These are phyloP conservation scores for Teratosphaeria nubilosa DNA, from an alignment of 2,329 filamentous ascomycete genomes.

Conservation along the genomic window DNA sequence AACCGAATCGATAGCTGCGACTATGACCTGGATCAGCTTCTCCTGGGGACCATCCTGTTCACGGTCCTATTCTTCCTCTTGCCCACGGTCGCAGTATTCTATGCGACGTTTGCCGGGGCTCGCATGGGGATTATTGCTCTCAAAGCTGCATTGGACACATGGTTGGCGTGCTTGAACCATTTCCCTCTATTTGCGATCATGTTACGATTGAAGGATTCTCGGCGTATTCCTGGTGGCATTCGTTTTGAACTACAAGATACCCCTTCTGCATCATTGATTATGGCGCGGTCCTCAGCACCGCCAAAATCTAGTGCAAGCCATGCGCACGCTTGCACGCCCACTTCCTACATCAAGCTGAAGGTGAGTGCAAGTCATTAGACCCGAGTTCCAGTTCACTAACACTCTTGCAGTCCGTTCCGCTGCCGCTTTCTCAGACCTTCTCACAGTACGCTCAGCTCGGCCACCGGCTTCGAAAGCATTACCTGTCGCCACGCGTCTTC, in stretches of 20 bases:
- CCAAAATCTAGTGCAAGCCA: not conserved
- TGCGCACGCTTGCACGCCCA: constrained; percentile 40
- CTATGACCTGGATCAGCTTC: constrained; percentile 92
- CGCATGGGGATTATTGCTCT: constrained; percentile 90
- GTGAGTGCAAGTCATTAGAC: constrained; percentile 35
- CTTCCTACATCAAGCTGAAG: constrained; percentile 79
- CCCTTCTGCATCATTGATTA: constrained; percentile 27
- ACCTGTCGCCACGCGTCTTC: constrained; percentile 79
- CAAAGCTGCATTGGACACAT: constrained; percentile 83
- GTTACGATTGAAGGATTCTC: constrained; percentile 87
- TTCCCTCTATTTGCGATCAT: constrained; percentile 96
- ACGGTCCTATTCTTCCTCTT: constrained; percentile 90
- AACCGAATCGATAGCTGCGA: constrained; percentile 98
- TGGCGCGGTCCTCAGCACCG: constrained; percentile 1
- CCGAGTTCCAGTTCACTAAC: constrained; percentile 1
- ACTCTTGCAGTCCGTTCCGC: constrained; percentile 61
- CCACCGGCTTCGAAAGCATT: constrained; percentile 86
- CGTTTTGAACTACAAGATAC: constrained; percentile 81
- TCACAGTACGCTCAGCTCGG: constrained; percentile 95
- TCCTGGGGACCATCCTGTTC: constrained; percentile 93
- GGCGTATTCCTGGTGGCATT: constrained; percentile 79
- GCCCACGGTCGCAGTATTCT: constrained; percentile 92
- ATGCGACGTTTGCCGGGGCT: constrained; percentile 87
- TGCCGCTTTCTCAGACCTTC: constrained; percentile 89
- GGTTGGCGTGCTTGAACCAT: constrained; percentile 89